Conservation (phyloP, 164 flowering plant species). For the Tinospora cordifolia region DNA sequence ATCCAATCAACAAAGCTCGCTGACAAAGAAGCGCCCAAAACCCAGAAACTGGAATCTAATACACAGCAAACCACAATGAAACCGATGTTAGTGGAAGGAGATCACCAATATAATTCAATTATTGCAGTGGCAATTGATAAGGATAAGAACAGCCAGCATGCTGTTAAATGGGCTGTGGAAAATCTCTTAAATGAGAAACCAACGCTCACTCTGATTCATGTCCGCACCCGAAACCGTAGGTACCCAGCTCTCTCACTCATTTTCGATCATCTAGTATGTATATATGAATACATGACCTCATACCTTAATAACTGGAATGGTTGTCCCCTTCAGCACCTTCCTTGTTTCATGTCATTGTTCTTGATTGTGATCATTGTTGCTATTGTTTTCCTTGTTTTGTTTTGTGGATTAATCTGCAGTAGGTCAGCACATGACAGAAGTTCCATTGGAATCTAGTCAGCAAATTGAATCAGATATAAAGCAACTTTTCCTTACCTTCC, state of each 20-base stretch:
- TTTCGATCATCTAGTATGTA: neutral
- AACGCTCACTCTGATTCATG: constrained; percentile 20
- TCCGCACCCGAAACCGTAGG: constrained; percentile 20
- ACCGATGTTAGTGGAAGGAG: neutral
- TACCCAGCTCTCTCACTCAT: constrained; percentile 6
- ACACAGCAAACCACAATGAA: neutral
- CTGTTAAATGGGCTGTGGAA: constrained; percentile 28
- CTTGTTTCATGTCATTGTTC: neutral
- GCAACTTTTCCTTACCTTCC: constrained; percentile 23
- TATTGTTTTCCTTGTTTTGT: too few relatives aligned
- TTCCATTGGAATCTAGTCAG: neutral
- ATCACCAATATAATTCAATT: neutral
- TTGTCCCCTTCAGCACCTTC: too few relatives aligned
- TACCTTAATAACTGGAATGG: neutral
- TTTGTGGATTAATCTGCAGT: neutral
- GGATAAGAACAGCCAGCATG: constrained; percentile 22
- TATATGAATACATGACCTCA: too few relatives aligned
- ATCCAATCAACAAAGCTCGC: neutral
- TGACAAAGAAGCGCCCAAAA: neutral
- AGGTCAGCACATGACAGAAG: neutral
- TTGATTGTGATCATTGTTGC: neutral
- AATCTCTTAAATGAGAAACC: constrained; percentile 12
- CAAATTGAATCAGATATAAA: constrained; percentile 14
- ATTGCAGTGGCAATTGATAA: constrained; percentile 19
- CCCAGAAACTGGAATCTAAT: neutral